Evolutionary conservation across 2,329 filamentous ascomycete genomes (phyloP).

Genomic region (Metarhizium brunneum): DNA sequence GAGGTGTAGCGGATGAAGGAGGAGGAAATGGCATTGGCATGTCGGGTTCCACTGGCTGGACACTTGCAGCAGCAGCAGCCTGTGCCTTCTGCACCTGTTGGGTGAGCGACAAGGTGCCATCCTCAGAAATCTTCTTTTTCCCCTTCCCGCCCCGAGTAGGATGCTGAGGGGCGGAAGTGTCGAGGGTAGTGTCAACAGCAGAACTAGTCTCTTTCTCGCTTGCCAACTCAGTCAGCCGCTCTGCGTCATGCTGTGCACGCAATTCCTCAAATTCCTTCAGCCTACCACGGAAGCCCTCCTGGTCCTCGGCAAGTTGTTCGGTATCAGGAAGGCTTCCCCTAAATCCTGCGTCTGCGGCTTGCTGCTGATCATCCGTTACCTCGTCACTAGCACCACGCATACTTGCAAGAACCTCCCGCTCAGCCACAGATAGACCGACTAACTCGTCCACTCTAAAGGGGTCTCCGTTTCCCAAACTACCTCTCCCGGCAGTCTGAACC

Average conservation of each 20-base stretch:
- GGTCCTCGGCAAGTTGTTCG: slow-evolving; percentile 42
- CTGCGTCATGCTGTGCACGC: slow-evolving; percentile 60
- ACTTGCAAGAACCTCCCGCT: slow-evolving; percentile 43
- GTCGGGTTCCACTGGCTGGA: slow-evolving; percentile 43
- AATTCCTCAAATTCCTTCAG: slow-evolving; percentile 77
- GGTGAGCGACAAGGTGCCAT: slow-evolving; percentile 54
- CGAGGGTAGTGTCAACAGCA: background rate
- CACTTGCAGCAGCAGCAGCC: slow-evolving; percentile 32
- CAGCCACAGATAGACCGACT: slow-evolving; percentile 48
- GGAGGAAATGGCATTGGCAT: slow-evolving; percentile 70
- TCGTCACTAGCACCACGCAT: slow-evolving; percentile 12
- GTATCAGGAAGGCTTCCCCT: slow-evolving; percentile 39
- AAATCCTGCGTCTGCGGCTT: slow-evolving; percentile 23
- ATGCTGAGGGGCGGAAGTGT: slow-evolving; percentile 3
- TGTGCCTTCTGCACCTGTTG: slow-evolving; percentile 77
- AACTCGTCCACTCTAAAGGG: slow-evolving; percentile 65
- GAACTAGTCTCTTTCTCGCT: background rate
- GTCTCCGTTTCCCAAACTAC: slow-evolving; percentile 30
- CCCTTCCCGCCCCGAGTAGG: slow-evolving; percentile 11
- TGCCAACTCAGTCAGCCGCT: slow-evolving; percentile 22
- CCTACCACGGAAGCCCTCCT: slow-evolving; percentile 57
- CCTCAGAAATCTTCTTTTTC: slow-evolving; percentile 25
- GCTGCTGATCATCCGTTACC: slow-evolving; percentile 4
- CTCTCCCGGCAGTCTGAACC: slow-evolving; percentile 14
- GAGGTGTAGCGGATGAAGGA: slow-evolving; percentile 67